Base-by-base conservation (phyloP, 2,329 filamentous ascomycete genomes). In the Pseudofabraea citricarpa region DNA sequence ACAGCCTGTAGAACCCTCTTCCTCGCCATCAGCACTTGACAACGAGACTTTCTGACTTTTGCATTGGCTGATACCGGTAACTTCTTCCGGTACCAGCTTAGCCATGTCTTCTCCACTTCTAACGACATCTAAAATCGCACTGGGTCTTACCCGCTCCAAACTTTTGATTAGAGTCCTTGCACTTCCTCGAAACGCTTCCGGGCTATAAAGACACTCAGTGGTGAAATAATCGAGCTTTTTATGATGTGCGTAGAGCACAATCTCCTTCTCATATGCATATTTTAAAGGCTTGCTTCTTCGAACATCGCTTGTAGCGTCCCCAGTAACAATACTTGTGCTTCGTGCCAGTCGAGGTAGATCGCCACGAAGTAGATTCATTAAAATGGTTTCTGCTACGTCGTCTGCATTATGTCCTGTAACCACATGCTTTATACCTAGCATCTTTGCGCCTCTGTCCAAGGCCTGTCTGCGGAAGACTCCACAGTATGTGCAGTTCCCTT, bases 261-360 rank as follows among this genome's bases (percentile, higher is more conserved):
- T 98, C 63, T 98, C 93, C 69, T 98, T 98, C 63, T 98, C 93
- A 61, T 97, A 98, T 2, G 91, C 90, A 63, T 97, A 98, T 65
- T 98, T 97, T 36, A 98, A 74, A 12, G 93, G 93, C 67, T 98
- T 98, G 67, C 88, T 95, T 52, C 93, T 79, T 70, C 95, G 94
- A 53, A 96, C 91, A 48, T 94, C 89, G 46, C 87, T 90, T n/a
- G 75, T 78, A 23, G 81, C 71, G 56, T 81, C 84, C 31, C 78
- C 85, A 2, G 83, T 98, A 12, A 97, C 74, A 55, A 98, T 97
- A 53, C 81, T 93, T 2, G 93, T 97, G 41, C 89, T 90, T 48
- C 93, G 75, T 12, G 90, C 87, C 9, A 98, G 69, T 22, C 93
- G 81, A 1, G 93, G 87, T 32, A 98, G 65, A 64, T 98, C 93